Conservation (phyloP, 169 alveolate genomes). For the Fabrea salina region DNA sequence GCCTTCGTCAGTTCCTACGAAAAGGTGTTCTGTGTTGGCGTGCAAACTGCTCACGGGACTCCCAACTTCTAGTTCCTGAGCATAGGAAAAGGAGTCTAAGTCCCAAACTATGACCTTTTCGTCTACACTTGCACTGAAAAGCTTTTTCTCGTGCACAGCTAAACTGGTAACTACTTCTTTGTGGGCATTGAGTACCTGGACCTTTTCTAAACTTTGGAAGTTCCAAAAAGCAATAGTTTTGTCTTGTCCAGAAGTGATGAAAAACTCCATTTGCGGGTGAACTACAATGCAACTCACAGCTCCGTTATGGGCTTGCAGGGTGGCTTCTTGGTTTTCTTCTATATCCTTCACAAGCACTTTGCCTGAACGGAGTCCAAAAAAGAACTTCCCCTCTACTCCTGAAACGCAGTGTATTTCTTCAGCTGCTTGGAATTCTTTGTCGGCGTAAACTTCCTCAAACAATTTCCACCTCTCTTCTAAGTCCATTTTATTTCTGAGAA, state of each 20-base stretch:
- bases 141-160: too few species aligned
- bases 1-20: constrained; percentile 9
- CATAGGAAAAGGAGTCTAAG: background rate
- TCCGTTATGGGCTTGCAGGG: background rate
- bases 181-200: background rate
- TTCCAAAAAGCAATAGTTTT: background rate
- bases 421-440: background rate
- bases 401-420: background rate
- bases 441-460: constrained; percentile 1
- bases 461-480: too few species aligned
- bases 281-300: background rate
- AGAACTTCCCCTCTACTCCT: background rate
- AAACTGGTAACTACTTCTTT: background rate
- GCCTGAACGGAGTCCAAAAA: background rate
- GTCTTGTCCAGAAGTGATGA: constrained; percentile 15
- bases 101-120: background rate
- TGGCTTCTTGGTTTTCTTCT: background rate
- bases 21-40: background rate
- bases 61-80: background rate
- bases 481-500: too few species aligned
- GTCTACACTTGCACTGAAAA: background rate
- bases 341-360: background rate
- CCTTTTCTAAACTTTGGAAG: background rate
- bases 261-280: background rate
- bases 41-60: background rate